Evolutionary conservation across 441 rosid species (phyloP), one percentile per base, ranked within the genome.

Genomic region (Iberis amara): DNA sequence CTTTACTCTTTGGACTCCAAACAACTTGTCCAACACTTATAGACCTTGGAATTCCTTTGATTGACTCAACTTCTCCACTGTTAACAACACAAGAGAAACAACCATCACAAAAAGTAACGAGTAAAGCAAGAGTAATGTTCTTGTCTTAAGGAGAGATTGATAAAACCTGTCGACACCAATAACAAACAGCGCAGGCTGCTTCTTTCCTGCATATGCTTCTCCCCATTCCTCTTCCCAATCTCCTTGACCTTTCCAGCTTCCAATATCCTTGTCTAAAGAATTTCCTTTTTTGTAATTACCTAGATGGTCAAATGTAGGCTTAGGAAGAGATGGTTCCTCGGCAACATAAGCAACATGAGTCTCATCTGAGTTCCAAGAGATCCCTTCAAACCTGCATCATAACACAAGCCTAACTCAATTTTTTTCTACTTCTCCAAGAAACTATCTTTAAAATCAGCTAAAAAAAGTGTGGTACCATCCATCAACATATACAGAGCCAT

Each of bases 191-290:
- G 88, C 83, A 52, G 96, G 78, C 73, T 76, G 89, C 60, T 78
- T 86, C 74, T 89, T 92, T 27, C 97, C 92, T 0, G 81, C 90
- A 59, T 88, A 92, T 26, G 82, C 74, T 79, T 92, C 98, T 18
- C 98, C 98, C 98, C 96, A 91, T 14, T 76, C 89, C 73, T 88
- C 98, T 74, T 86, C 91, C 90, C 89, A 92, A 70, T 92, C 91
- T 27, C 98, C 98, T 74, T 76, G 89, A 60, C 89, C 96, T 71
- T 80, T 86, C 98, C 98, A 92, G 83, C 73, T 79, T 54, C 70
- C 73, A 55, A 68, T 59, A 46, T 89, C 94, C 55, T 78, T 86
- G 26, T 82, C 92, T 21, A 61, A 56, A 32, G 82, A 70, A 28
- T 66, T 68, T 9, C 66, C 70, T 75, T 73, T 81, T 65, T 66